Evolutionary conservation across 352 stramenopile species (phyloP).

Genomic region (Aphanomyces stellatus): DNA sequence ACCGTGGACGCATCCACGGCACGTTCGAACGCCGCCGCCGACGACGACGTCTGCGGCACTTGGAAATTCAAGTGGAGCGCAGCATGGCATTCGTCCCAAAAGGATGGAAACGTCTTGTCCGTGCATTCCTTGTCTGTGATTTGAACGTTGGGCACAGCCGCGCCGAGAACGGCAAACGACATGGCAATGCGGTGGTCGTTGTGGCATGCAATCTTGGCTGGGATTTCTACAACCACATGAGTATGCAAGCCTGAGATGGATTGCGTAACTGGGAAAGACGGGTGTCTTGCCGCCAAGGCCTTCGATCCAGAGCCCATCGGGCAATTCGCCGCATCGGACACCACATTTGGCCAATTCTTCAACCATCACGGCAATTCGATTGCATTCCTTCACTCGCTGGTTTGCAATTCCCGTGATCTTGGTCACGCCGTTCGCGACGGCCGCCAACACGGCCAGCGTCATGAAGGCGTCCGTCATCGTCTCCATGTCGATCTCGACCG

Average conservation of each 20-base stretch:
- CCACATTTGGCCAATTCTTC: slow-evolving; percentile 91
- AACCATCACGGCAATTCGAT: slow-evolving; percentile 96
- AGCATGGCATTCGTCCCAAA: slow-evolving; percentile 82
- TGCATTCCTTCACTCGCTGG: slow-evolving; percentile 97
- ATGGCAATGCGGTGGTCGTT: slow-evolving; percentile 99
- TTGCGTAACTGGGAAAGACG: slow-evolving; percentile 19
- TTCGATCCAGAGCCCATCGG: slow-evolving; percentile 72
- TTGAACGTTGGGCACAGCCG: slow-evolving; percentile 85
- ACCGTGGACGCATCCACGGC: slow-evolving; percentile 30
- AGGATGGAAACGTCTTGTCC: slow-evolving; percentile 97
- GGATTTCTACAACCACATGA: not conserved
- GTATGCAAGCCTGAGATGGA: not conserved
- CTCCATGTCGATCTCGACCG: slow-evolving; percentile 94
- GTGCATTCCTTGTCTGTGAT: slow-evolving; percentile 97
- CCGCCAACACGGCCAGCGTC: slow-evolving; percentile 92
- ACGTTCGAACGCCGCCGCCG: too few species aligned
- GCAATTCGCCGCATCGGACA: slow-evolving; percentile 63
- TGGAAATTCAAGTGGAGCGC: slow-evolving; percentile 17
- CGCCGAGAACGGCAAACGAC: slow-evolving; percentile 93
- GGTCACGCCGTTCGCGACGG: slow-evolving; percentile 93
- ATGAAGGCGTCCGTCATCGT: slow-evolving; percentile 98
- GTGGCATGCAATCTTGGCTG: slow-evolving; percentile 76
- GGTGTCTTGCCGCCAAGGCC: slow-evolving; percentile 31
- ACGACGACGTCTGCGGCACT: not conserved
- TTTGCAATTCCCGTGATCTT: slow-evolving; percentile 98